phyloP scores from a whole-genome alignment of 2,329 filamentous ascomycete genomes.

The Nigrospora osmanthi region DNA sequence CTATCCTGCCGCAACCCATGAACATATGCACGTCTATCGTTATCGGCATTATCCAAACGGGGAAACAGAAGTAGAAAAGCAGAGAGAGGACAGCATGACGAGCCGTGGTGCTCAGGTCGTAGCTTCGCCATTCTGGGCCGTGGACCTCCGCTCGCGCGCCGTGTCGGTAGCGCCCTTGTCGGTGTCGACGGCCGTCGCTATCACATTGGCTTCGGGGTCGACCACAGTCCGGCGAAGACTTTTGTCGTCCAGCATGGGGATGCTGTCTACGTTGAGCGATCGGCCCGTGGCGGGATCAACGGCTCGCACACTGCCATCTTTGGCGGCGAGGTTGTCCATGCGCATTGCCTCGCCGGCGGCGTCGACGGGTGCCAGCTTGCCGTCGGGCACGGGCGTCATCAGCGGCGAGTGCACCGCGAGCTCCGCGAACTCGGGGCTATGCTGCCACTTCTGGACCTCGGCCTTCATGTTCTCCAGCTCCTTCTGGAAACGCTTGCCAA shows the following conservation, averaged over 20 bases:
- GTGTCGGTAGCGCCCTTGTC: constrained; percentile 37
- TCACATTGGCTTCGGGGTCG: neutral
- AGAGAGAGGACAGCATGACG: no score
- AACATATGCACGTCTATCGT: no score
- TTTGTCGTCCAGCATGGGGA: constrained; percentile 47
- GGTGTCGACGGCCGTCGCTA: constrained; percentile 11
- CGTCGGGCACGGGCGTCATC: constrained; percentile 24
- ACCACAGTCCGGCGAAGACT: constrained; percentile 5
- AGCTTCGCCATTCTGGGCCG: constrained; percentile 2
- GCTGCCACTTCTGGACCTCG: constrained; percentile 86
- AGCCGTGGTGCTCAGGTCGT: no score
- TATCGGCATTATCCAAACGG: no score
- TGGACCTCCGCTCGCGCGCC: constrained; percentile 37
- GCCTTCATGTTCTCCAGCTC: constrained; percentile 83
- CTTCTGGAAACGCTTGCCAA: constrained; percentile 93
- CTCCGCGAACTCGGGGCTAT: constrained; percentile 34
- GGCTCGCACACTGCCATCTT: constrained; percentile 11
- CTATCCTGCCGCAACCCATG: no score
- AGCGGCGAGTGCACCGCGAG: constrained; percentile 28
- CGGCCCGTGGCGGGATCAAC: constrained; percentile 18
- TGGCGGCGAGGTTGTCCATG: constrained; percentile 5
- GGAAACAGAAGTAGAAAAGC: no score
- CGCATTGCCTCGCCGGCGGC: constrained; percentile 8
- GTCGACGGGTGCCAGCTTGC: constrained; percentile 7
- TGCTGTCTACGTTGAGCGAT: constrained; percentile 38